These are phyloP conservation scores for Hordeum marinum DNA, from an alignment of 176 grass and related monocot species.

Conservation along the genomic window DNA sequence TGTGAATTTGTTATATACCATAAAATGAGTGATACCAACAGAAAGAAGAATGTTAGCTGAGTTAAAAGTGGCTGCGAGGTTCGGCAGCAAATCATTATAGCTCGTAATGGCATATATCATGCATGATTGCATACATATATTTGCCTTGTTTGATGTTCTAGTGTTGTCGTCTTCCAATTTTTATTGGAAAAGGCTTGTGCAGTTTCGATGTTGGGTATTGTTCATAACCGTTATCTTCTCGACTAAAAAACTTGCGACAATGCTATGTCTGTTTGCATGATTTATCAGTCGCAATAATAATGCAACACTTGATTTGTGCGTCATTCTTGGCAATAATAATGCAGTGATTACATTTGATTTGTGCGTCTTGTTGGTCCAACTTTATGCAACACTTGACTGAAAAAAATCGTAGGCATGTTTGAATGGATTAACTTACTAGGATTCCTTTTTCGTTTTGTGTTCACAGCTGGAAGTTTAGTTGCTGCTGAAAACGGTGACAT, in stretches of 20 bases:
- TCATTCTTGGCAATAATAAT: not conserved
- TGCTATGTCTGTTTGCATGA: not conserved
- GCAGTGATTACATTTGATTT: not conserved
- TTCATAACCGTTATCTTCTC: not conserved
- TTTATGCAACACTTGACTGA: not conserved
- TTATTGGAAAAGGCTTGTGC: not conserved
- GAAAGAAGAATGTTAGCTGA: not conserved
- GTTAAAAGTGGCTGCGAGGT: not conserved
- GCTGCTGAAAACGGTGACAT: constrained; percentile 10
- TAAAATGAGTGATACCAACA: not conserved
- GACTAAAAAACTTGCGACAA: not conserved
- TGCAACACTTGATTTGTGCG: no score
- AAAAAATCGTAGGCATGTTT: not conserved
- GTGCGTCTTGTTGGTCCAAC: not conserved
- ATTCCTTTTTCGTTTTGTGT: not conserved
- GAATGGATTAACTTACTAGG: not conserved
- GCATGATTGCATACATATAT: not conserved
- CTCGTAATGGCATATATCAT: not conserved
- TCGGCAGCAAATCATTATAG: not conserved
- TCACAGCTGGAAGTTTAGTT: constrained; percentile 3
- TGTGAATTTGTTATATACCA: not conserved
- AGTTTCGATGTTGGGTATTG: not conserved
- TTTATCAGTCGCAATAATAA: not conserved
- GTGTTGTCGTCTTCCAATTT: not conserved
- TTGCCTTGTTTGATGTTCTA: not conserved